phyloP scores from a whole-genome alignment of 1,284 basidiomycete genomes.

The Cryptococcus hybrid region DNA sequence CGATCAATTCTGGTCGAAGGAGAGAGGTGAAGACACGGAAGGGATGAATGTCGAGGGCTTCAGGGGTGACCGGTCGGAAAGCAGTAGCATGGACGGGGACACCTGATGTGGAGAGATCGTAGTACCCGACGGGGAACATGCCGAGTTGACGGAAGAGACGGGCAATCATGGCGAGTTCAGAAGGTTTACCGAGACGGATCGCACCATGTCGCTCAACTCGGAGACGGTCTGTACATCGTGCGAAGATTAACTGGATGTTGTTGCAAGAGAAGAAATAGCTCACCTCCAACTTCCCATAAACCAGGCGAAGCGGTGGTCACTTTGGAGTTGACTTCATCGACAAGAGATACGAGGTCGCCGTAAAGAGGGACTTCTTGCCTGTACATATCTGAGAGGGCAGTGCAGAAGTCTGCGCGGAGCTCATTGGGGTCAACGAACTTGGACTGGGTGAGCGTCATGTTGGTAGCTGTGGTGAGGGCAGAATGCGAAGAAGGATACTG shows the following conservation, averaged over 20 bases:
- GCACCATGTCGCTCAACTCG: constrained; percentile 52
- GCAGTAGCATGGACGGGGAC: constrained; percentile 53
- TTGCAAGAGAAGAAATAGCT: constrained; percentile 1
- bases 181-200: constrained; percentile 49
- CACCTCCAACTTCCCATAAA: constrained; percentile 17
- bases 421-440: constrained; percentile 31
- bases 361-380: constrained; percentile 51
- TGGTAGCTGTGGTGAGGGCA: no score
- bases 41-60: constrained; percentile 44
- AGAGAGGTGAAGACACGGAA: constrained; percentile 52
- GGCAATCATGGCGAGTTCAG: constrained; percentile 47
- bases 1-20: constrained; percentile 46
- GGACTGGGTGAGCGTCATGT: no score
- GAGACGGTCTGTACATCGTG: constrained; percentile 35
- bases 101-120: constrained; percentile 48
- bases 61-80: constrained; percentile 43
- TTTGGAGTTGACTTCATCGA: constrained; percentile 44
- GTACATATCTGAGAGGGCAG: constrained; percentile 48
- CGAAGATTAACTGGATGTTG: background rate
- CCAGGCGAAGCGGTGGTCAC: constrained; percentile 13
- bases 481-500: no score
- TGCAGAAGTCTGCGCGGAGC: constrained; percentile 45
- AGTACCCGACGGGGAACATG: constrained; percentile 52
- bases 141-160: constrained; percentile 48
- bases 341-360: constrained; percentile 49